Evolutionary conservation across 2,329 filamentous ascomycete species (phyloP), one percentile per base, ranked within the genome.

Genomic region (Apiospora sp.): DNA sequence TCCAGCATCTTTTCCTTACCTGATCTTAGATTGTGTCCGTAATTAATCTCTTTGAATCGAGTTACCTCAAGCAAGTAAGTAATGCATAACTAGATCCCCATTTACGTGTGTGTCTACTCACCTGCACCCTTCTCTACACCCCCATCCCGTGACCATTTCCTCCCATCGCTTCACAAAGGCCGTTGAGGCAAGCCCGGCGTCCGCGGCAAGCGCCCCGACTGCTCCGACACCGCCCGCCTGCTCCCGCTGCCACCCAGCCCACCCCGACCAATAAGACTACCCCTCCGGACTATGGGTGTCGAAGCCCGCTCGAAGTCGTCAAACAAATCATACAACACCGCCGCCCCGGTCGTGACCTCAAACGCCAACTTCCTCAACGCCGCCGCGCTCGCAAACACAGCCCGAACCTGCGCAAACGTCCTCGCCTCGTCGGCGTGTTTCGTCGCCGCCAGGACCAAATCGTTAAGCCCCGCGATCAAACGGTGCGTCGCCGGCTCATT

Each of bases 401-500:
- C 58, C 7, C 58, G 58, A 1, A 64, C 58, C 58, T 64, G 58
- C 10, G 34, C 30, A 1, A 64, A 64, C 3, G 8, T 13, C 2
- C 58, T 34, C 8, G 30, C 58, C 58, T 41, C 58, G 58, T 64
- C 58, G 3, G 58, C 58, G 19, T 3, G 19, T 8, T 22, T 19
- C 0, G 10, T 34, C 8, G 58, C 58, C 0, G 58, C 58, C 19
- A 24, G 8, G 10, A 64, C 41, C 3, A 64, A 22, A 8, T 64
- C 58, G 34, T 64, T 64, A 3, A 64, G 58, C 30, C 58, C 58
- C 19, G 19, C 30, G 3, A 64, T 34, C 34, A 64, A 12, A 19
- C 30, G 58, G 58, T 64, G 58, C 30, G 58, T 41, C 19, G 58
- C 58, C 19, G 58, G 58, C 34, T 64, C 58, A 34, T 24, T n/a